phyloP scores from a whole-genome alignment of 1,139 yeast species.

The Geotrichum klebahnii region DNA sequence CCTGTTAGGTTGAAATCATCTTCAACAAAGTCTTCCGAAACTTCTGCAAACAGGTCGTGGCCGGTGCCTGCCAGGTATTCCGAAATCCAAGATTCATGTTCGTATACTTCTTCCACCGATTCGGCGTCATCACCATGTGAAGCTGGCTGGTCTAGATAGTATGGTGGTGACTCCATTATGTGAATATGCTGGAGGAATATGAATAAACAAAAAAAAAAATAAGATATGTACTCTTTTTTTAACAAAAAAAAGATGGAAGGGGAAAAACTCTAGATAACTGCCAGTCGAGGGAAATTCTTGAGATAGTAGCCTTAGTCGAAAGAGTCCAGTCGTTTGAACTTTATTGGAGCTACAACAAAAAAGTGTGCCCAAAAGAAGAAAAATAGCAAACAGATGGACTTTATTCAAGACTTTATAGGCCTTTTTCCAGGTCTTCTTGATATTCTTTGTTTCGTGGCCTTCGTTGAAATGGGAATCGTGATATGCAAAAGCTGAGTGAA shows the following conservation, averaged over 20 bases:
- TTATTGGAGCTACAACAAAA: too few relatives aligned
- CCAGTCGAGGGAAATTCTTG: background rate
- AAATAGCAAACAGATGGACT: too few relatives aligned
- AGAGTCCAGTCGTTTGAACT: too few relatives aligned
- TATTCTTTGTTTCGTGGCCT: too few relatives aligned
- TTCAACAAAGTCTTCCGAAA: conserved; percentile 86
- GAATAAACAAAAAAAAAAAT: background rate
- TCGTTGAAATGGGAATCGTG: too few relatives aligned
- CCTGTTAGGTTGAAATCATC: conserved; percentile 96
- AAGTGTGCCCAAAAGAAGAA: too few relatives aligned
- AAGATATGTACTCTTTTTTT: background rate
- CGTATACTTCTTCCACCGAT: conserved; percentile 14
- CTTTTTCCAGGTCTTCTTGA: too few relatives aligned
- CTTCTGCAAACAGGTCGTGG: conserved; percentile 90
- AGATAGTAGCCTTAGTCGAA: too few relatives aligned
- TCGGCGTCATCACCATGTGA: conserved; percentile 9
- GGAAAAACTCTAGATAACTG: background rate
- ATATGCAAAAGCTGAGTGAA: background rate
- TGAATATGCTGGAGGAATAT: background rate
- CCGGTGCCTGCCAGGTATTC: conserved; percentile 84
- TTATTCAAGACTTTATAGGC: too few relatives aligned
- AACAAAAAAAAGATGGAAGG: background rate
- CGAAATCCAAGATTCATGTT: conserved; percentile 71
- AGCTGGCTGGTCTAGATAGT: background rate
- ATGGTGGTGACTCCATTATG: background rate